phyloP scores from a whole-genome alignment of 148 eudicot genomes.

The Camellia sinensis region DNA sequence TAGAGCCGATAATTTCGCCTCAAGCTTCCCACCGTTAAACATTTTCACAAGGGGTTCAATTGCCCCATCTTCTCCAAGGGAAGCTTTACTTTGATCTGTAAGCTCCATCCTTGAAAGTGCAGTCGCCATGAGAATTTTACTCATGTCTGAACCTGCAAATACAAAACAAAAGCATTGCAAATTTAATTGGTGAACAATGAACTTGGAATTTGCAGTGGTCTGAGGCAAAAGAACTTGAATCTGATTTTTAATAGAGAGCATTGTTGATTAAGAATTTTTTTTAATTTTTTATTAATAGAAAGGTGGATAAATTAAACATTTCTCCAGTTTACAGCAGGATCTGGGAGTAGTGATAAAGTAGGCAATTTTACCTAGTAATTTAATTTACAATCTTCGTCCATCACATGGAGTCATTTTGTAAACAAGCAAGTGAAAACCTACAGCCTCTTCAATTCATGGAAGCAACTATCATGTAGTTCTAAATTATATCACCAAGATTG shows the following conservation, averaged over 20 bases:
- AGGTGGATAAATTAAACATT: no score
- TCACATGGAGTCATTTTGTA: neutral
- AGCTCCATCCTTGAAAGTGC: constrained; percentile 76
- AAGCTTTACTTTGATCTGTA: constrained; percentile 57
- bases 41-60: constrained; percentile 71
- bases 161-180: neutral
- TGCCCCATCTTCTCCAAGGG: constrained; percentile 73
- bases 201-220: neutral
- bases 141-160: constrained; percentile 82
- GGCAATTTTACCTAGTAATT: no score
- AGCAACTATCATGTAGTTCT: neutral
- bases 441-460: neutral
- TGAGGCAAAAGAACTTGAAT: neutral
- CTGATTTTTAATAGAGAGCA: neutral
- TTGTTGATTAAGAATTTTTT: no score
- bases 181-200: neutral
- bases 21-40: constrained; percentile 82
- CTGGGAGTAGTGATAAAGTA: no score
- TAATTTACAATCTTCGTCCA: neutral
- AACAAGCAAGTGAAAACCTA: neutral
- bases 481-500: neutral
- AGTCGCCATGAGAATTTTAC: constrained; percentile 83
- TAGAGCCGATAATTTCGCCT: constrained; percentile 71
- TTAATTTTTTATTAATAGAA: no score
- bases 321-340: no score